Base-by-base conservation (phyloP, 2,329 filamentous ascomycete species). In the Diaporthe capsici region DNA sequence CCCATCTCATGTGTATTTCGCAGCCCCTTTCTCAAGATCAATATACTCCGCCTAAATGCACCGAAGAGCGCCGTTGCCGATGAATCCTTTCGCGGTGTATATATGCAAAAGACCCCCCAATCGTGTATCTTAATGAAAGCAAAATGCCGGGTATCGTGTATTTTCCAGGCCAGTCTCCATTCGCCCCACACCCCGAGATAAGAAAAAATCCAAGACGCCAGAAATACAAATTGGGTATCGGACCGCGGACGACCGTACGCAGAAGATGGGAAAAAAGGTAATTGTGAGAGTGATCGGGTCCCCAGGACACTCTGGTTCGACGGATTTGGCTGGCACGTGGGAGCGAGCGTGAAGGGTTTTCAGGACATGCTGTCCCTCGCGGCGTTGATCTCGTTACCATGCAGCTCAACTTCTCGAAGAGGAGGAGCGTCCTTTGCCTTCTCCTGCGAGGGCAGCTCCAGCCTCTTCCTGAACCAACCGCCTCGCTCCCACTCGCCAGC, bases 401-500 rank as follows among this genome's bases (percentile, higher is more conserved):
- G 68, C 49, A 77, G 25, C 34, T 75, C 55, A 20, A 67, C 71
- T 0, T 58, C 49, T 31, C 76, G 70, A 13, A 77, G 65, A 34
- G 70, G 17, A 4, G 73, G 55, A 13, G 76, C 70, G n/a, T 75
- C 73, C 25, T 73, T 75, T 51, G 76, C 76, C 44, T 75, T 63
- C 8, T 63, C 71, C 17, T 61, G 44, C 15, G 63, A 20, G 20
- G 74, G 74, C 10, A 78, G 55, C 31, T 76, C 74, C 17, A 74
- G 49, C 47, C 75, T 72, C 37, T 72, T 76, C 67, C 74, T 72
- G 74, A 98, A 97, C 95, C 95, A 98, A 1, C 95, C 95, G 5
- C 95, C 95, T n/a, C 87, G 86, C 79, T 97, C 95, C 95, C 95
- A 98, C 61, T 92, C 83, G 0, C 95, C 95, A 3, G 91, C 86